Base-by-base conservation (phyloP, 2,329 filamentous ascomycete genomes). In the Tolypocladium sp. region DNA sequence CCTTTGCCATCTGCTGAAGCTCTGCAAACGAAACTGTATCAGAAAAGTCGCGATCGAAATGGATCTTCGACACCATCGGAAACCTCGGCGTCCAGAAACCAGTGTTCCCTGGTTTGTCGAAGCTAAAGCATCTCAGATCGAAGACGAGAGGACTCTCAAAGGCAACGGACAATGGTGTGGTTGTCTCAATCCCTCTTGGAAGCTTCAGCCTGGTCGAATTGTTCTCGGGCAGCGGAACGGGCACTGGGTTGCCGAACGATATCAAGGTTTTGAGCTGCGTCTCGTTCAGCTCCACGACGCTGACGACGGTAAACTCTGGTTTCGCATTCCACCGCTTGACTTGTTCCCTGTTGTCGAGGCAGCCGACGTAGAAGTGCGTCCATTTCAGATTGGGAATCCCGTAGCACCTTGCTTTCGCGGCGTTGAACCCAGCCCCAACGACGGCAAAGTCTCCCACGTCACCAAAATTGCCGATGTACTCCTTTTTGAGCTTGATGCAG, bases 401-500 rank as follows among this genome's bases (percentile, higher is more conserved):
- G 55, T 84, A 81, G 9, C 79, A 76, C 53, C 77, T 79, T 9
- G 87, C 88, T 62, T 85, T 82, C 56, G 79, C 76, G 3, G 87
- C 75, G 63, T 91, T 83, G 65, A 88, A 92, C 22, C 84, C 84
- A 7, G 85, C 92, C 0, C 90, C 92, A 3, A 96, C 76, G 2
- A 93, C 80, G 2, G 89, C 87, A 68, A 96, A 90, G 70, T 96
- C 92, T 12, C 89, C 89, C 37, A 91, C 84, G 61, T 95, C 92
- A 1, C 91, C 91, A 68, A 93, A 84, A 3, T 85, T 85, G 33
- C 82, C 79, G 42, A 96, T 74, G 66, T 95, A 96, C 67, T 94
- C 90, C 67, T 91, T 91, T 72, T 96, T 96, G 49, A 96, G 73
- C 73, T 96, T 96, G 67, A 96, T 90, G 69, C 85, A 88, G 59